These are phyloP conservation scores for Vanilla planifolia DNA, from an alignment of 106 monocot genomes.

Conservation along the genomic window DNA sequence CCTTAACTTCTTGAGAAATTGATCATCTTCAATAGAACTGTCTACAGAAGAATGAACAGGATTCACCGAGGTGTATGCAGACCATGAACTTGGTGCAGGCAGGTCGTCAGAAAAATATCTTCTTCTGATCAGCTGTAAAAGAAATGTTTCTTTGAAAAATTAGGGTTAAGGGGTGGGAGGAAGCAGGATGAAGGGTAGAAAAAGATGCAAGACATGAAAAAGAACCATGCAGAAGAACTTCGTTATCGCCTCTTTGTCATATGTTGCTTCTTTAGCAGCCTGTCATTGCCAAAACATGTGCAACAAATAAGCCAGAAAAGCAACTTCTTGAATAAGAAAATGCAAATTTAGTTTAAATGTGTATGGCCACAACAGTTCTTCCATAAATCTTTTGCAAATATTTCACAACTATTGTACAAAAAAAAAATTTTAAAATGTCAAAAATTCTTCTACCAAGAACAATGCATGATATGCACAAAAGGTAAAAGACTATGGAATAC, in stretches of 20 bases:
- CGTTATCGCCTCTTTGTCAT: constrained; percentile 81
- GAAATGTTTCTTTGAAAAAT: constrained; percentile 2
- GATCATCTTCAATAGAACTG: constrained; percentile 58
- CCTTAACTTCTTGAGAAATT: constrained; percentile 46
- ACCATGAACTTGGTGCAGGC: constrained; percentile 58
- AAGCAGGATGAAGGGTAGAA: not conserved
- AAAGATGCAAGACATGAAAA: not conserved
- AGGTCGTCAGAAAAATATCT: constrained; percentile 84
- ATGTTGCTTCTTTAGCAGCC: constrained; percentile 92
- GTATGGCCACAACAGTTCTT: no score
- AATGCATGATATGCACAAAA: no score
- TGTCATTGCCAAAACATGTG: constrained; percentile 21
- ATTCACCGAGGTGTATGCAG: constrained; percentile 24
- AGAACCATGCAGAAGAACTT: constrained; percentile 81
- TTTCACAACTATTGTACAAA: no score
- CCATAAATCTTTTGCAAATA: no score
- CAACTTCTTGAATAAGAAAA: no score
- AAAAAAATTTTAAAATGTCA: no score
- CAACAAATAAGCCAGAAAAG: not conserved
- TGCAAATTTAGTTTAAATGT: no score
- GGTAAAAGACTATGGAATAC: no score
- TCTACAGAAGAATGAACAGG: constrained; percentile 31
- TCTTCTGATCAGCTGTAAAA: constrained; percentile 71
- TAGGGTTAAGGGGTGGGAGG: not conserved
- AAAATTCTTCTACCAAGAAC: no score